A percentile compares a stretch with the other conserved stretches of the same genome.
Evolutionary conservation across 192 early-diverging fungal genomes (phyloP).

Genomic region (Glomus cerebriforme): DNA sequence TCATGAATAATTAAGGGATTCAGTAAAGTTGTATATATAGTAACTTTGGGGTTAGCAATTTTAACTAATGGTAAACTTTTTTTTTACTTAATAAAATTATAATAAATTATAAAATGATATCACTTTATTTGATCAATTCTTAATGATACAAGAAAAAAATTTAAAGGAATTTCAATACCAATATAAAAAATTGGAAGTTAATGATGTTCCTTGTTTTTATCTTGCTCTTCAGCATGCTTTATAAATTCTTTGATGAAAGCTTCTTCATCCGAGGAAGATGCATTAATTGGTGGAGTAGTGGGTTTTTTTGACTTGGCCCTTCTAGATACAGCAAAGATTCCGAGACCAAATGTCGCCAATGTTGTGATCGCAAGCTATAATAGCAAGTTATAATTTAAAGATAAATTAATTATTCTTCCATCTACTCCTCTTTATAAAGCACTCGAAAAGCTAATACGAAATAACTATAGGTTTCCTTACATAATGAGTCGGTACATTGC

Average conservation of each 20-base stretch:
- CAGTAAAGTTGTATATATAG: too few species aligned
- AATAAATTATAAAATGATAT: too few species aligned
- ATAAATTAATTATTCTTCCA: neutral
- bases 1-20: too few species aligned
- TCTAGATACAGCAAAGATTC: neutral
- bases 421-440: too few species aligned
- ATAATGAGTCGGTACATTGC: neutral
- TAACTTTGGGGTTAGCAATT: too few species aligned
- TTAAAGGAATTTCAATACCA: neutral
- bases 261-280: conserved; percentile 48
- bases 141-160: neutral
- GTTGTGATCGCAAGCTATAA: conserved; percentile 10
- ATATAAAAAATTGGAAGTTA: neutral
- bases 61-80: too few species aligned
- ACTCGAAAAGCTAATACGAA: too few species aligned
- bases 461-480: neutral
- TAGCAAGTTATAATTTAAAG: neutral
- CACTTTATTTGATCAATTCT: too few species aligned
- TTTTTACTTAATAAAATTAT: too few species aligned
- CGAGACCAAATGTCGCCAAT: neutral
- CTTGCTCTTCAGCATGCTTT: conserved; percentile 40
- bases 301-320: neutral
- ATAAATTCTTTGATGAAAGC: conserved; percentile 53
- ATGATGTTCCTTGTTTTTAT: conserved; percentile 34
- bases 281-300: conserved; percentile 46